These are phyloP conservation scores for Penicillium sp. DNA, from an alignment of 2,329 filamentous ascomycete genomes.

Conservation along the genomic window DNA sequence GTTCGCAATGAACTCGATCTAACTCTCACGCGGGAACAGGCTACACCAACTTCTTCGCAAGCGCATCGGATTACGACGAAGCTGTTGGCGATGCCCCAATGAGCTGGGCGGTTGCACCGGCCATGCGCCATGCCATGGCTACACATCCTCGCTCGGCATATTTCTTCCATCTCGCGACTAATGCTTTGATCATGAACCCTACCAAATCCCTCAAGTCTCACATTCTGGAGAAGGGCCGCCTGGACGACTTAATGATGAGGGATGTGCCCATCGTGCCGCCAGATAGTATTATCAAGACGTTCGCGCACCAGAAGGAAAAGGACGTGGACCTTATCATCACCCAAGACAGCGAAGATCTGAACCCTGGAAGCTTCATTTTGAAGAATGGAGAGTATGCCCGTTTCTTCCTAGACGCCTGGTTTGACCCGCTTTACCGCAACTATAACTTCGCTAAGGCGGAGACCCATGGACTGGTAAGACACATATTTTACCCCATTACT, in stretches of 20 bases:
- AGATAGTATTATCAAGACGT: conserved; percentile 95
- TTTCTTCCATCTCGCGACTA: conserved; percentile 83
- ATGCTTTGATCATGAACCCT: conserved; percentile 86
- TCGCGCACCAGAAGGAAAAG: conserved; percentile 71
- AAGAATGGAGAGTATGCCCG: conserved; percentile 84
- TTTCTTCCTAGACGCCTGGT: conserved; percentile 94
- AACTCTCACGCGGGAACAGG: conserved; percentile 50
- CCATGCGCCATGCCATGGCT: conserved; percentile 83
- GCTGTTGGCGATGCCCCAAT: conserved; percentile 42
- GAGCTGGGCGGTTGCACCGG: conserved; percentile 68
- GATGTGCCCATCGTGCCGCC: conserved; percentile 87
- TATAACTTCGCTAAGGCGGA: conserved; percentile 98
- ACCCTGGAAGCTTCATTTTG: conserved; percentile 73
- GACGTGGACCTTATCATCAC: conserved; percentile 79
- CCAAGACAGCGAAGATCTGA: conserved; percentile 79
- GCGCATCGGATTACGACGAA: conserved; percentile 66
- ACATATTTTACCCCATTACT: neutral
- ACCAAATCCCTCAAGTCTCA: conserved; percentile 65
- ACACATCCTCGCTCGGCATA: conserved; percentile 72
- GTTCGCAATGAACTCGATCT: neutral
- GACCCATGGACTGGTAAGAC: conserved; percentile 76
- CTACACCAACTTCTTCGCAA: conserved; percentile 81
- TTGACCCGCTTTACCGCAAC: conserved; percentile 84
- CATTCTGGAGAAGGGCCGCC: conserved; percentile 63
- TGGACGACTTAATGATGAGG: conserved; percentile 79